Percentiles rank a stretch among this genome's conserved stretches.
These are phyloP conservation scores for Penicillium psychrofluorescens DNA, from an alignment of 495 filamentous ascomycete genomes.

Conservation along the genomic window DNA sequence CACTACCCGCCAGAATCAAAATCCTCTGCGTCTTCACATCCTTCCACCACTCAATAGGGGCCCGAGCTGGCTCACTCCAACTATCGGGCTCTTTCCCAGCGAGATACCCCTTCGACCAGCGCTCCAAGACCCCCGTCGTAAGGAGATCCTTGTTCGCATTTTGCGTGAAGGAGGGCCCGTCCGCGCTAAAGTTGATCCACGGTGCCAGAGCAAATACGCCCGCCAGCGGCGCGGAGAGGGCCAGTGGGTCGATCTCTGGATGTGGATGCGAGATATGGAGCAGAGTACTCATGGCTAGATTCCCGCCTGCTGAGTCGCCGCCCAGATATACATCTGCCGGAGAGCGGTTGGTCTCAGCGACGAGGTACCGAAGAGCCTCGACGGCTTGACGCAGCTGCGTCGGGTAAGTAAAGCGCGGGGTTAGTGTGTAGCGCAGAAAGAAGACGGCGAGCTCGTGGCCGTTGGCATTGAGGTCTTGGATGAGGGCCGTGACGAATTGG, in stretches of 20 bases:
- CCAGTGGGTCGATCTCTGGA: slow-evolving; percentile 33
- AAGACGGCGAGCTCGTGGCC: slow-evolving; percentile 44
- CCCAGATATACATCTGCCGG: slow-evolving; percentile 43
- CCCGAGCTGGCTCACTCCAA: slow-evolving; percentile 49
- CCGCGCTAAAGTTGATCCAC: slow-evolving; percentile 44
- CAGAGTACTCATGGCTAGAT: slow-evolving; percentile 47
- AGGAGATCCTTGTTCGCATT: slow-evolving; percentile 49
- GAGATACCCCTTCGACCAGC: slow-evolving; percentile 43
- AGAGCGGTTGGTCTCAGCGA: slow-evolving; percentile 27
- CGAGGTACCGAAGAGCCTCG: slow-evolving; percentile 45
- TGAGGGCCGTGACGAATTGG: slow-evolving; percentile 36
- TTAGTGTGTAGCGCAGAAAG: slow-evolving; percentile 48
- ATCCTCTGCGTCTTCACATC: slow-evolving; percentile 37
- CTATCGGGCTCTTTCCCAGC: slow-evolving; percentile 34
- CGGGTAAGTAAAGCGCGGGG: slow-evolving; percentile 48
- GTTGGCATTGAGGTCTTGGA: slow-evolving; percentile 31
- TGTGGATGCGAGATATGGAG: slow-evolving; percentile 57
- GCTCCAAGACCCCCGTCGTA: slow-evolving; percentile 10
- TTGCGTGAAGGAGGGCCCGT: slow-evolving; percentile 27
- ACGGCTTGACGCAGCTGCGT: slow-evolving; percentile 51
- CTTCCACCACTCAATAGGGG: slow-evolving; percentile 49
- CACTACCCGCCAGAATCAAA: slow-evolving; percentile 44
- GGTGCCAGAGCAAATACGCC: slow-evolving; percentile 47
- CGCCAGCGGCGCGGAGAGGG: slow-evolving; percentile 28
- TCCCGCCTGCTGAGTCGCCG: slow-evolving; percentile 61